These are phyloP conservation scores for Talaromyces wortmannii DNA, from an alignment of 495 filamentous ascomycete genomes.

Conservation along the genomic window DNA sequence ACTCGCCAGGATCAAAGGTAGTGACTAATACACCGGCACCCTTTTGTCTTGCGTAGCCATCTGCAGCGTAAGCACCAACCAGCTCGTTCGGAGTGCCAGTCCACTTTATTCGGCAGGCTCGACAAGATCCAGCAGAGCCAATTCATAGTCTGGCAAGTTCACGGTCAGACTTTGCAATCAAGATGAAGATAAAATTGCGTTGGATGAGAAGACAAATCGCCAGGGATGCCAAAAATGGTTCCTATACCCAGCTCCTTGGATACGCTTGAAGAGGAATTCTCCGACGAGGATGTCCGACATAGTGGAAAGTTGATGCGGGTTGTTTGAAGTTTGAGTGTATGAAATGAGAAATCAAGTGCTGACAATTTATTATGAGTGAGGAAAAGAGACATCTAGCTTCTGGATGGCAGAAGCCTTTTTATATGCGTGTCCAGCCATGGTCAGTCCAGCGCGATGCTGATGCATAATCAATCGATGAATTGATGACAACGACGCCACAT, in stretches of 20 bases:
- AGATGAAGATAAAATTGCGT: background rate
- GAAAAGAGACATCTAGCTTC: background rate
- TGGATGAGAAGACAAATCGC: background rate
- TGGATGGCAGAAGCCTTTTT: background rate
- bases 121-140: slow-evolving; percentile 1
- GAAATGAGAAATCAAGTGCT: background rate
- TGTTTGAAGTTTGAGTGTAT: background rate
- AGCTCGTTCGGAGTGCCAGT: slow-evolving; percentile 2
- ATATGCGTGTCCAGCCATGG: background rate
- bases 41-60: slow-evolving; percentile 3
- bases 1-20: slow-evolving; percentile 4
- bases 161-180: background rate
- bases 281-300: background rate
- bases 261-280: background rate
- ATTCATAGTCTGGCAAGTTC: slow-evolving; percentile 7
- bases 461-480: background rate
- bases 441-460: background rate
- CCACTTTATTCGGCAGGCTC: background rate
- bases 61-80: slow-evolving; percentile 2
- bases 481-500: background rate
- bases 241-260: background rate
- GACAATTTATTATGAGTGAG: background rate
- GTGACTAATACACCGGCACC: slow-evolving; percentile 3
- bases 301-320: background rate
- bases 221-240: background rate